Percentiles rank a stretch among this genome's conserved stretches.
phyloP scores from a whole-genome alignment of 2,329 filamentous ascomycete genomes.

The Colletotrichum sp. region DNA sequence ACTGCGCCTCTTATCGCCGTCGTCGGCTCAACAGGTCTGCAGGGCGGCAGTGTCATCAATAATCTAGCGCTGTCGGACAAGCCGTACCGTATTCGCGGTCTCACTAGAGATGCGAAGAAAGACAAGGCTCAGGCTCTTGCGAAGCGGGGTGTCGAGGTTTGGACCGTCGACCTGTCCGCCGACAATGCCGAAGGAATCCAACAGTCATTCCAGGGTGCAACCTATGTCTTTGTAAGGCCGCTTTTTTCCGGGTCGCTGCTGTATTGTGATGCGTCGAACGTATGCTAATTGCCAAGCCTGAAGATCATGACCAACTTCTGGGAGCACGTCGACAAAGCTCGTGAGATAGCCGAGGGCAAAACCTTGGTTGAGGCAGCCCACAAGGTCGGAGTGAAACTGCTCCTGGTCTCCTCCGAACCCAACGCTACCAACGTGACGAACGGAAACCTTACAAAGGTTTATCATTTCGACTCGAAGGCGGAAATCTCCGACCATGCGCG shows the following conservation, averaged over 20 bases:
- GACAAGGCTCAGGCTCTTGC: background rate
- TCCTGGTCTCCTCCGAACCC: background rate
- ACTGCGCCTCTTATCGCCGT: background rate
- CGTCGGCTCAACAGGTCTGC: background rate
- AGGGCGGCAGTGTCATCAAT: background rate
- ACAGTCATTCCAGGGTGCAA: background rate
- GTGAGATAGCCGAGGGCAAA: background rate
- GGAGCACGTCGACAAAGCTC: background rate
- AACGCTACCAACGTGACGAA: fast-evolving
- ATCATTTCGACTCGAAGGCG: background rate
- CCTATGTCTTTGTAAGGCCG: background rate
- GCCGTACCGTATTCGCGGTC: background rate
- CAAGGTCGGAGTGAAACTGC: background rate
- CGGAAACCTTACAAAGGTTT: background rate
- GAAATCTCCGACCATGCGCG: background rate
- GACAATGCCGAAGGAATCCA: background rate
- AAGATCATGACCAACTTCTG: background rate
- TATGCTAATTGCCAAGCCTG: background rate
- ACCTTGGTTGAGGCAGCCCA: background rate
- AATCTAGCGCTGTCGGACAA: background rate
- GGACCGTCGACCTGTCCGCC: background rate
- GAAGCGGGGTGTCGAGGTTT: background rate
- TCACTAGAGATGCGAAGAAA: background rate
- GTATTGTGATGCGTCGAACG: background rate
- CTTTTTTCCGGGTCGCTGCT: background rate